Base-by-base conservation (phyloP, 768 basidiomycete species). In the Guyanaporus albipodus region DNA sequence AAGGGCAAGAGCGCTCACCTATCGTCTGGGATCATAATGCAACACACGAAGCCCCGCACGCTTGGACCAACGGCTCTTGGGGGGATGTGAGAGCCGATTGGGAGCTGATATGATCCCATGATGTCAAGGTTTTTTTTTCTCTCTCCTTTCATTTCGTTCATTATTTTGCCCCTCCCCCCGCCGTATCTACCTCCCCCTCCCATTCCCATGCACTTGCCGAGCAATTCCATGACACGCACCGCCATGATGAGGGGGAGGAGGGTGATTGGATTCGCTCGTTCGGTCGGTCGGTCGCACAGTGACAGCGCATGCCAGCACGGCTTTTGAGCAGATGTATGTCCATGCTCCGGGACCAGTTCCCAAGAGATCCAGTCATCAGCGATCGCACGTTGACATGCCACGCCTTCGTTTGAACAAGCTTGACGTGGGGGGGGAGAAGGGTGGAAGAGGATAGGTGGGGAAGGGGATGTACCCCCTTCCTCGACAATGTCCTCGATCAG, bases 41-140 rank as follows among this genome's bases (percentile, higher is more conserved):
- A 91, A 67, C 82, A 87, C 81, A 91, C 75, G 83, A 86, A 91
- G 91, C 86, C 87, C 85, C 91, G 91, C 91, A 93, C 91, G 91
- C 91, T 93, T 93, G 75, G 76, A 92, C 91, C 91, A 92, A 93
- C 86, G 82, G 79, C 78, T 79, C 74, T 71, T n/a, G n/a, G n/a
- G n/a, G 46, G 61, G 62, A 75, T 66, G 71, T 74, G 74, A 73
- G n/a, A 78, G 80, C 74, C 83, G 88, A 90, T 87, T 89, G 87
- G 88, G 88, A 90, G 87, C 87, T 89, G 85, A 83, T 78, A 66
- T 70, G 69, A 59, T 67, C 53, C 56, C 57, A 58, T 32, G 54
- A 47, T 61, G 50, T 57, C 46, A 45, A 50, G 53, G 55, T 49
- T 62, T 52, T 21, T 34, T 31, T 46, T 61, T 50, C 37, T 49